Percentiles rank a stretch among this genome's conserved stretches.
These are phyloP conservation scores for Termitomyces bulborhizus DNA, from an alignment of 768 basidiomycete genomes.

Conservation along the genomic window DNA sequence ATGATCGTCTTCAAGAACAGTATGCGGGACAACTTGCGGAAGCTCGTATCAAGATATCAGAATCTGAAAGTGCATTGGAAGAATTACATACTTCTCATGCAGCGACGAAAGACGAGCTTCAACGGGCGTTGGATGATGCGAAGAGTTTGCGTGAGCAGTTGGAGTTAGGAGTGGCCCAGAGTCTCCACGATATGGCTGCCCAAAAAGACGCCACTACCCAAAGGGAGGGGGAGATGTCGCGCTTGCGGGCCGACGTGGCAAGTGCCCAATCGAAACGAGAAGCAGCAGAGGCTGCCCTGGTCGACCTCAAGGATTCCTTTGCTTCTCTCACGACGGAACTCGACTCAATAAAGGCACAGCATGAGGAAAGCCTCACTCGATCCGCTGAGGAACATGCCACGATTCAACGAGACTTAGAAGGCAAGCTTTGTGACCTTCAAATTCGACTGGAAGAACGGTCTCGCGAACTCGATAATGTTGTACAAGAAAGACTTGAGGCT, in stretches of 20 bases:
- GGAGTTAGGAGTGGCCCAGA: constrained; percentile 17
- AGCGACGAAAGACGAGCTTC: constrained; percentile 27
- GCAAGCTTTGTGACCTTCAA: constrained; percentile 28
- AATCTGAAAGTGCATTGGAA: constrained; percentile 27
- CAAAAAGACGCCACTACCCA: constrained; percentile 7
- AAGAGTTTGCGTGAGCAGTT: constrained; percentile 23
- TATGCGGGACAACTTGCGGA: constrained; percentile 30
- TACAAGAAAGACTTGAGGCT: constrained; percentile 32
- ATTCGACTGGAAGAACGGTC: constrained; percentile 28
- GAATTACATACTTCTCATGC: constrained; percentile 26
- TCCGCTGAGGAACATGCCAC: constrained; percentile 21
- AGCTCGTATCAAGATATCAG: constrained; percentile 30
- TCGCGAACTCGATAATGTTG: constrained; percentile 29
- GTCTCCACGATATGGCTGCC: constrained; percentile 5
- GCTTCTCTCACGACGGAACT: constrained; percentile 13
- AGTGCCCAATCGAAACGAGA: constrained; percentile 4
- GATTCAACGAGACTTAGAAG: constrained; percentile 24
- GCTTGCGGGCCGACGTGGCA: constrained; percentile 9
- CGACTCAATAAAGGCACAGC: constrained; percentile 19
- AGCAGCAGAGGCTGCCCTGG: constrained; percentile 12
- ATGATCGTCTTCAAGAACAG: constrained; percentile 26
- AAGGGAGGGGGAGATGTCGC: constrained; percentile 4
- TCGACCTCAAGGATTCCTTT: constrained; percentile 11
- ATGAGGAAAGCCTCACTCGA: constrained; percentile 22
- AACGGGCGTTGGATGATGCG: constrained; percentile 25